Evolutionary conservation across 805 yeast species (phyloP).

Genomic region (Metschnikowia arizonensis): DNA sequence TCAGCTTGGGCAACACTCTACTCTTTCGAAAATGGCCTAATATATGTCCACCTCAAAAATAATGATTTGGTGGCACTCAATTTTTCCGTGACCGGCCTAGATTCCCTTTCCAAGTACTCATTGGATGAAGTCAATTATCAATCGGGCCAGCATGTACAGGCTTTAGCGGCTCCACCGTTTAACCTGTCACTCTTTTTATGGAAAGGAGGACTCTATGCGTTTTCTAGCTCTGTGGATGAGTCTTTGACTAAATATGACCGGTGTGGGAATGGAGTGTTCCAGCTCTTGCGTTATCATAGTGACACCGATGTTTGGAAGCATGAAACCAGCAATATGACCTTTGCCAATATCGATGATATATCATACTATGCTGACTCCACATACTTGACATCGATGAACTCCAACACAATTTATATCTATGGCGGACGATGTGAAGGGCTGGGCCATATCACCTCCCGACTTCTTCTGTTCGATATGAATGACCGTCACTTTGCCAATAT

Average conservation of each 20-base stretch:
- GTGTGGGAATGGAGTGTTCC: conserved; percentile 29
- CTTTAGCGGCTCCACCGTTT: conserved; percentile 30
- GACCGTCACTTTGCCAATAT: conserved; percentile 34
- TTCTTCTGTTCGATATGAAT: conserved; percentile 42
- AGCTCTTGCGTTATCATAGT: conserved; percentile 21
- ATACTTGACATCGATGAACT: conserved; percentile 37
- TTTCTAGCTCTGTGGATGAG: conserved; percentile 13
- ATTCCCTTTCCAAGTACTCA: conserved; percentile 10
- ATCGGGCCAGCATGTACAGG: conserved; percentile 21
- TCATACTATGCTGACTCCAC: conserved; percentile 36
- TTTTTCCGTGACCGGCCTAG: conserved; percentile 33
- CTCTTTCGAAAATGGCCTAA: conserved; percentile 29
- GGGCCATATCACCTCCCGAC: conserved; percentile 34
- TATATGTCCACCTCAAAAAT: conserved; percentile 34
- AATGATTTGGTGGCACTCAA: conserved; percentile 35
- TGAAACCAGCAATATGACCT: conserved; percentile 17
- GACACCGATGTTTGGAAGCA: conserved; percentile 21
- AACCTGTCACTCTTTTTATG: conserved; percentile 31
- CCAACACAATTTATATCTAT: conserved; percentile 45
- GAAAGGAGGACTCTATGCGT: conserved; percentile 28
- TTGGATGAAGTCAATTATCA: conserved; percentile 17
- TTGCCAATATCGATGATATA: conserved; percentile 24
- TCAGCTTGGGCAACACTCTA: conserved; percentile 35
- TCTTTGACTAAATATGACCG: conserved; percentile 8
- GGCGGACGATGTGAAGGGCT: conserved; percentile 43